Conservation (phyloP, 441 rosid genomes). For the Corymbia calophylla region DNA sequence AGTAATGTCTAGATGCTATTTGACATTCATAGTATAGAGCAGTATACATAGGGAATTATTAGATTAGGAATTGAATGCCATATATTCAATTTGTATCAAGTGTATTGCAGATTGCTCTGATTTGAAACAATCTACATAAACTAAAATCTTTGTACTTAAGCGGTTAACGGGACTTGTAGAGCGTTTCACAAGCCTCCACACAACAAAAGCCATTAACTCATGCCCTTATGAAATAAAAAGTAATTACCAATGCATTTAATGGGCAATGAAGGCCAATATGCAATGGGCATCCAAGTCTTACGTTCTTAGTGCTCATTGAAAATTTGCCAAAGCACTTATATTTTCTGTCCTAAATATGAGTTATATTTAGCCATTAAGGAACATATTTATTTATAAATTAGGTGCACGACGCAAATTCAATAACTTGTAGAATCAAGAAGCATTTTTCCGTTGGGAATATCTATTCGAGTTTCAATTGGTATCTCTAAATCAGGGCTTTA, state of each 20-base stretch:
- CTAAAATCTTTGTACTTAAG: too few relatives aligned
- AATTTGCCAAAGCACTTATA: background rate
- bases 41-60: background rate
- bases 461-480: background rate
- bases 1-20: background rate
- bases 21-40: background rate
- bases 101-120: background rate
- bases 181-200: background rate
- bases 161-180: background rate
- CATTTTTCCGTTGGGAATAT: background rate
- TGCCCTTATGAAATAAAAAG: background rate
- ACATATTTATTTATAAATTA: background rate
- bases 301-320: background rate
- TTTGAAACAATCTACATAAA: too few relatives aligned
- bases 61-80: background rate
- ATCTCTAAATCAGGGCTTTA: background rate
- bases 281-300: background rate
- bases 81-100: background rate
- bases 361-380: background rate
- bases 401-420: background rate
- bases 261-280: background rate
- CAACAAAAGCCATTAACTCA: background rate
- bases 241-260: background rate
- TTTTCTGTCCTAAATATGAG: background rate
- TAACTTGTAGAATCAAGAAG: background rate